A percentile compares a stretch with the other conserved stretches of the same genome.
Conservation (phyloP, 2,329 filamentous ascomycete genomes). For the Aureobasidium namibiae region DNA sequence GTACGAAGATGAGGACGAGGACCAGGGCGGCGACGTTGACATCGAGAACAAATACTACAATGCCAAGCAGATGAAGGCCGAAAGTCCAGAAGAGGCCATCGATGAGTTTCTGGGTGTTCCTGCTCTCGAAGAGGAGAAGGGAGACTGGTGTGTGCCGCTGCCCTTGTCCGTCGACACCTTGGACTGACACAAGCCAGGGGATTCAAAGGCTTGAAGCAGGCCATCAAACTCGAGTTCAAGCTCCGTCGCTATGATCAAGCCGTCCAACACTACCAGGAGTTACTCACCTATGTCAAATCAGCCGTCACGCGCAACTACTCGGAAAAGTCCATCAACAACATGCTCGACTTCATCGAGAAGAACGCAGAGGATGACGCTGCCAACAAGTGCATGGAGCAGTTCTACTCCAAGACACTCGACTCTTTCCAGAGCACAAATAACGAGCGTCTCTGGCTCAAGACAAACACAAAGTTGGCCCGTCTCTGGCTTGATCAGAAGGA, state of each 20-base stretch:
- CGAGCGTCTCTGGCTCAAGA: slow-evolving; percentile 94
- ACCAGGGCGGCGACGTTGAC: slow-evolving; percentile 79
- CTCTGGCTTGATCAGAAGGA: slow-evolving; percentile 87
- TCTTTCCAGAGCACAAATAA: slow-evolving; percentile 98
- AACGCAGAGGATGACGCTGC: slow-evolving; percentile 63
- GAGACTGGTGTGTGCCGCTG: slow-evolving; percentile 61
- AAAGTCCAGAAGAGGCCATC: slow-evolving; percentile 80
- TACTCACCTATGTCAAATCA: slow-evolving; percentile 94
- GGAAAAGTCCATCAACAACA: slow-evolving; percentile 98
- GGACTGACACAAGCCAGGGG: slow-evolving; percentile 43
- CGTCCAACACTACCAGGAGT: slow-evolving; percentile 83
- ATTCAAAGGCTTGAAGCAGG: slow-evolving; percentile 96
- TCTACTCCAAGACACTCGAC: slow-evolving; percentile 86
- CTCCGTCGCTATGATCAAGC: slow-evolving; percentile 85
- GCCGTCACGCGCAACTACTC: slow-evolving; percentile 97
- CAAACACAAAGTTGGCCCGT: slow-evolving; percentile 91
- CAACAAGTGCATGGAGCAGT: slow-evolving; percentile 79
- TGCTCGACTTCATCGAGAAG: slow-evolving; percentile 97
- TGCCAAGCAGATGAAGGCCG: slow-evolving; percentile 88
- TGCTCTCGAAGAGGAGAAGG: slow-evolving; percentile 77
- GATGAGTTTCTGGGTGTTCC: slow-evolving; percentile 88
- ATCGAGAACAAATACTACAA: slow-evolving; percentile 99
- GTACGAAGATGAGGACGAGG: slow-evolving; percentile 89
- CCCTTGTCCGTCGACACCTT: neutral
- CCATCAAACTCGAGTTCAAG: slow-evolving; percentile 94